Evolutionary conservation across 2,329 filamentous ascomycete species (phyloP).

Genomic region (Colletotrichum lindemuthianum): DNA sequence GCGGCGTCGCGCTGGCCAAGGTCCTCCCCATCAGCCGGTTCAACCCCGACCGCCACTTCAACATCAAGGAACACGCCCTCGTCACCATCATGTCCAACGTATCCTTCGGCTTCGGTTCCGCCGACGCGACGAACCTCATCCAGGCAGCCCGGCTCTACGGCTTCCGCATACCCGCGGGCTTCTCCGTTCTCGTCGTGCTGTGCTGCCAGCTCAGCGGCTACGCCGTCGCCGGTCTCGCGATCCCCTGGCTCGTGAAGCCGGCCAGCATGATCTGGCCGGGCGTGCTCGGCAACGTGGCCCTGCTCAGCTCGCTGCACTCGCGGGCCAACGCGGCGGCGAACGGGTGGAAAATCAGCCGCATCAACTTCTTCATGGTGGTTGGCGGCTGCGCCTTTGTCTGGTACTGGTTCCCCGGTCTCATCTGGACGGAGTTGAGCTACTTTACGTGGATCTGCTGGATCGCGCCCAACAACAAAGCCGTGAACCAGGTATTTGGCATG

Average conservation of each 20-base stretch:
- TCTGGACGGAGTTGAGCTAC: conserved; percentile 53
- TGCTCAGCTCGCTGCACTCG: conserved; percentile 53
- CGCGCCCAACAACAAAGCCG: conserved; percentile 54
- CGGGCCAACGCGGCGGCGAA: conserved; percentile 34
- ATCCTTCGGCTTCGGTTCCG: conserved; percentile 50
- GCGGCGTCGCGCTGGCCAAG: conserved; percentile 50
- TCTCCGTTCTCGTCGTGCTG: conserved; percentile 51
- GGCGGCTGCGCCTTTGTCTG: conserved; percentile 55
- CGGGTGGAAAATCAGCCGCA: conserved; percentile 49
- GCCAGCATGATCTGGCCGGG: conserved; percentile 59
- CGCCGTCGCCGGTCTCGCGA: conserved; percentile 53
- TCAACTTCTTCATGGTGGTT: conserved; percentile 52
- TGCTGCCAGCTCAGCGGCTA: conserved; percentile 61
- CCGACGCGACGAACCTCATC: conserved; percentile 50
- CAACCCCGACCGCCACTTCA: conserved; percentile 53
- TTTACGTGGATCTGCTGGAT: conserved; percentile 61
- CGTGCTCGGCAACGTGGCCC: conserved; percentile 54
- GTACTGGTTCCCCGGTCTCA: conserved; percentile 59
- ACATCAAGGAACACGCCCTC: conserved; percentile 61
- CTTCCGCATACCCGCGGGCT: conserved; percentile 50
- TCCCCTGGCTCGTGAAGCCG: conserved; percentile 56
- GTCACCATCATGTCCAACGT: conserved; percentile 62
- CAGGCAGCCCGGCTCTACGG: conserved; percentile 50
- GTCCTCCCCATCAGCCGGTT: conserved; percentile 52
- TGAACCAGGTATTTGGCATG: conserved; percentile 62